Percentiles rank a stretch among this genome's conserved stretches.
phyloP scores from a whole-genome alignment of 371 early-diverging fungal genomes.

The Saksenaea vasiformis region DNA sequence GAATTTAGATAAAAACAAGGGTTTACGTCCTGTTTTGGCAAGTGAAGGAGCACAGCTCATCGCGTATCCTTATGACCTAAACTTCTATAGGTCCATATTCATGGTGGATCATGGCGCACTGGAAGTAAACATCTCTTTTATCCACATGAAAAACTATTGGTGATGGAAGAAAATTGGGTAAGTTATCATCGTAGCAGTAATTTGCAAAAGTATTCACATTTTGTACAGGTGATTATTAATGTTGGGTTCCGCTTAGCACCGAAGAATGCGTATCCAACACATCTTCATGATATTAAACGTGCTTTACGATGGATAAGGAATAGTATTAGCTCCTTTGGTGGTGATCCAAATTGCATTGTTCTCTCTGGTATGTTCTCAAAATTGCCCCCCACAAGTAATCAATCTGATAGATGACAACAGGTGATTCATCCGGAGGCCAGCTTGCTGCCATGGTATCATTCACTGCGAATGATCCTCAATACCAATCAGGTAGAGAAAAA shows the following conservation, averaged over 20 bases:
- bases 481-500: constrained; percentile 46
- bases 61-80: not conserved
- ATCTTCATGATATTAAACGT: constrained; percentile 72
- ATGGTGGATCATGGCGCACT: constrained; percentile 66
- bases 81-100: constrained; percentile 56
- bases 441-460: constrained; percentile 66
- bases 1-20: constrained; percentile 9
- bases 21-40: constrained; percentile 51
- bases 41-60: not conserved
- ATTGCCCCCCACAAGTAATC: not conserved
- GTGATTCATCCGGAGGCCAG: constrained; percentile 75
- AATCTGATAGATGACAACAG: constrained; percentile 8
- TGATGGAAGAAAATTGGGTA: constrained; percentile 41
- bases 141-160: constrained; percentile 45
- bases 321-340: constrained; percentile 66
- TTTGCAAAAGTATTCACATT: constrained; percentile 12
- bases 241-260: constrained; percentile 68
- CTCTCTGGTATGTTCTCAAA: constrained; percentile 43
- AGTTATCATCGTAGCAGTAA: not conserved
- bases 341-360: constrained; percentile 68
- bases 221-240: constrained; percentile 62
- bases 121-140: constrained; percentile 54
- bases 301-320: constrained; percentile 72
- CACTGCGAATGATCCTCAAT: constrained; percentile 61
- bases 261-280: constrained; percentile 58